Evolutionary conservation across 1,139 yeast species (phyloP), one percentile per base, ranked within the genome.

Genomic region (Nakaseomyces uthaithaninus): DNA sequence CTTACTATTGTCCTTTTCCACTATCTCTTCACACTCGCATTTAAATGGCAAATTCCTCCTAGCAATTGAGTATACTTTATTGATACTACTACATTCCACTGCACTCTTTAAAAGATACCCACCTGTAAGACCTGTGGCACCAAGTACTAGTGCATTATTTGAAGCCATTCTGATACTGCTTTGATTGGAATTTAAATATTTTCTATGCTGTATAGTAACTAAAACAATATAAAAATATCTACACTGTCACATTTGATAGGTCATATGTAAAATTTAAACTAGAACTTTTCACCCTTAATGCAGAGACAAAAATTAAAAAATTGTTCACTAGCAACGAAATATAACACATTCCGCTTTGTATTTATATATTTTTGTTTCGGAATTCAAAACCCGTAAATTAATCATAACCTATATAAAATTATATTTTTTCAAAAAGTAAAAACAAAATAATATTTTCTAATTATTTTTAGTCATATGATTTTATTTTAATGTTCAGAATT

Each of bases 71-170:
- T 60, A 57, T 9, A 75, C 57, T n/a, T 63, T 55, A 3, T 56
- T 41, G 37, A 66, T 57, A 8, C 56, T 51, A 1, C 59, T 42
- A 2, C 70, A 58, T 10, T 53, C 41, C 39, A 60, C 60, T 15
- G 70, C 67, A 36, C 57, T 55, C 41, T 65, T 66, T 38, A 77
- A 60, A 37, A 76, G 62, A 14, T 63, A 66, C 19, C 61, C 51
- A 11, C 85, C 85, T 33, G 76, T 75, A 24, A 77, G 61, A 5
- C 85, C 85, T 1, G 84, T 77, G 24, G 82, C 69, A 11, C 85
- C 85, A 41, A 77, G 46, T 11, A 67, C 52, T 25, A 65, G 50
- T 19, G 63, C 60, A 33, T 51, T 47, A 17, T 30, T 17, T 17
- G 22, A 11, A 4, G 23, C 23, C 33, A 30, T 30, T 17, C 18